phyloP scores from a whole-genome alignment of 495 filamentous ascomycete species.

The Rusavskia elegans region DNA sequence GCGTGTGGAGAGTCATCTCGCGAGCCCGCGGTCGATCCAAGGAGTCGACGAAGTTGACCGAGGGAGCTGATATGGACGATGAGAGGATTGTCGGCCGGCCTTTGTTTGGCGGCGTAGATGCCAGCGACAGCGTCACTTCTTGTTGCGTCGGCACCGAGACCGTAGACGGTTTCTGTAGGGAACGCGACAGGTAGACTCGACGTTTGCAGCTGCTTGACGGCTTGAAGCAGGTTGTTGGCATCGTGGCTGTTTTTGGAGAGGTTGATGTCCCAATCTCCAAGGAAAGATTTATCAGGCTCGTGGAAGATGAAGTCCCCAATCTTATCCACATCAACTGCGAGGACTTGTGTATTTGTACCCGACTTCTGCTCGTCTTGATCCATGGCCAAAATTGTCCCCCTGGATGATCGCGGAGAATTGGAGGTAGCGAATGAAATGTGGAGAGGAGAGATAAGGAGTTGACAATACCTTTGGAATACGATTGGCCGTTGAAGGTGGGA shows the following conservation, averaged over 20 bases:
- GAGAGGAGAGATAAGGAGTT: too few species aligned
- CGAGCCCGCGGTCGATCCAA: conserved; percentile 23
- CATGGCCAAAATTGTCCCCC: neutral
- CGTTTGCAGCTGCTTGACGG: conserved; percentile 28
- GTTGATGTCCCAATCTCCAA: conserved; percentile 11
- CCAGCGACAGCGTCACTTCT: conserved; percentile 67
- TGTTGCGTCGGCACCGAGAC: conserved; percentile 87
- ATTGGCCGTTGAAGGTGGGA: too few species aligned
- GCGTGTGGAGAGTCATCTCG: conserved; percentile 4
- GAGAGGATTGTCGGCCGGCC: conserved; percentile 86
- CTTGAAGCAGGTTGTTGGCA: conserved; percentile 9
- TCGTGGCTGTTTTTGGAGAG: conserved; percentile 4
- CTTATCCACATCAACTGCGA: conserved; percentile 6
- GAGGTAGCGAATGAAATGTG: too few species aligned
- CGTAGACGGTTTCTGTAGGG: conserved; percentile 97
- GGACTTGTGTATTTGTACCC: conserved; percentile 1
- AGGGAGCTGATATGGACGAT: conserved; percentile 85
- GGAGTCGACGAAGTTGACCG: conserved; percentile 52
- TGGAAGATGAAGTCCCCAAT: conserved; percentile 12
- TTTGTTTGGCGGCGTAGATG: conserved; percentile 79
- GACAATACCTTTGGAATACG: too few species aligned
- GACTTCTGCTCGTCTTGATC: neutral
- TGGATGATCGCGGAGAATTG: too few species aligned
- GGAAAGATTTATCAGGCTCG: conserved; percentile 5
- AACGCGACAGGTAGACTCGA: conserved; percentile 74